phyloP scores from a whole-genome alignment of 1,284 basidiomycete genomes.

The Ceratorhiza oryzae-sativae region DNA sequence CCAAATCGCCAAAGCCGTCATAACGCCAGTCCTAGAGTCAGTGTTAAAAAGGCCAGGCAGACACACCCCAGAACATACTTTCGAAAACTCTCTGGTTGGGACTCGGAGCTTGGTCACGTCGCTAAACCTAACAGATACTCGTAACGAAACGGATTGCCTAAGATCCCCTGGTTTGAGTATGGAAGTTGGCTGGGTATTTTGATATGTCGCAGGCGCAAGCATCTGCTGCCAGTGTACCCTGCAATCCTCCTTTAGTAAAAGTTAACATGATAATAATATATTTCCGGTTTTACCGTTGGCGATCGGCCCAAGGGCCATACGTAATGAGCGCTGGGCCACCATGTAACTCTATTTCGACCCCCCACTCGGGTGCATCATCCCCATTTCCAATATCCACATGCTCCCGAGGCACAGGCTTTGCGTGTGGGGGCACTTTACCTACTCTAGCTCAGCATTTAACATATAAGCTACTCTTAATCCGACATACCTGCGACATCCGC shows the following conservation, averaged over 20 bases:
- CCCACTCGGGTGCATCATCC: conserved; percentile 90
- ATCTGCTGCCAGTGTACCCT: conserved; percentile 77
- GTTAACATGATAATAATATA: too few species aligned
- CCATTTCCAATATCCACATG: conserved; percentile 82
- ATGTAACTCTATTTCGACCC: conserved; percentile 80
- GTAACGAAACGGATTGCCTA: conserved; percentile 80
- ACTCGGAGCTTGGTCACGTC: conserved; percentile 78
- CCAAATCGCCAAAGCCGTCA: conserved; percentile 63
- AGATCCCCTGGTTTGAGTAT: conserved; percentile 75
- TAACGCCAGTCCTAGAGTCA: conserved; percentile 77
- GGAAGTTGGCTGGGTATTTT: conserved; percentile 63
- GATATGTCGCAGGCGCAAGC: conserved; percentile 84
- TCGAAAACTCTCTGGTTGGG: conserved; percentile 87
- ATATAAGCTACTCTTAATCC: conserved; percentile 37
- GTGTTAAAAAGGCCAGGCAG: background rate
- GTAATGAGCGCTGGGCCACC: conserved; percentile 66
- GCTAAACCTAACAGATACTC: conserved; percentile 79
- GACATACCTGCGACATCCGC: conserved; percentile 63
- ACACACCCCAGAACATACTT: conserved; percentile 55
- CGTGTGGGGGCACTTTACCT: conserved; percentile 50
- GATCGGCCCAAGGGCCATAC: conserved; percentile 95
- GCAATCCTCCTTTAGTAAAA: too few species aligned
- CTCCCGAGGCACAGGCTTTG: conserved; percentile 54
- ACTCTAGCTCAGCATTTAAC: conserved; percentile 51
- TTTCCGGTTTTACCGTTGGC: conserved; percentile 69